Evolutionary conservation across 2,329 filamentous ascomycete genomes (phyloP), one percentile per base, ranked within the genome.

Genomic region (Dactylonectria estremocensis): DNA sequence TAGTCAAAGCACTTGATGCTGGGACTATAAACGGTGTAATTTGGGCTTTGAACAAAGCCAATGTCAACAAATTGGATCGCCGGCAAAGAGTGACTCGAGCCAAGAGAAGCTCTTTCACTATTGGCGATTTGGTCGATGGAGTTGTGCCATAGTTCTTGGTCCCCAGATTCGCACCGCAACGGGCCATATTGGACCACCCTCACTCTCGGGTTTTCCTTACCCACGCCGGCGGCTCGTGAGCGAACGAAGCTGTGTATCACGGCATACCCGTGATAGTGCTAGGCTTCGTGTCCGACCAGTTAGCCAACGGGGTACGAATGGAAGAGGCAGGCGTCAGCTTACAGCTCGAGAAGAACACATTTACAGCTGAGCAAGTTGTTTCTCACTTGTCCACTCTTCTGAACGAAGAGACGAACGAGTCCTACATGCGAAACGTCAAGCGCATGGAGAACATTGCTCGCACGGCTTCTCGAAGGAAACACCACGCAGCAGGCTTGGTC

Each of bases 381-480:
- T 8, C 28, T n/a, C 28, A 31, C 24, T 9, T n/a, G 24, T 7
- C 24, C 31, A 31, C 28, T 18, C 8, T 48, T 7, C 11, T 46
- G 55, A 48, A 58, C 20, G 43, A 58, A 46, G 24, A 48, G 48
- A 48, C n/a, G 28, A 37, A 37, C 37, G 43, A 22, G 22, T 46
- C 28, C 6, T 43, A n/a, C 40, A 20, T 16, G 28, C 22, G 40
- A 7, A 18, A 54, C 22, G 54, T 57, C 6, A 13, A 33, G 22
- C 35, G 54, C 10, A 46, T 46, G 37, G 3, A 22, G 5, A 20
- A 58, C 10, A 58, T 58, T n/a, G 35, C 55, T 6, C 43, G 40
- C 6, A 58, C 28, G 18, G 45, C 54, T 20, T 46, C 28, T 16
- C 22, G 55, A n/a, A 31, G 43, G n/a, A 46, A 58, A n/a, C 37